Percentiles rank a stretch among this genome's conserved stretches.
These are phyloP conservation scores for Trichoderma sp. DNA, from an alignment of 2,329 filamentous ascomycete genomes.

Conservation along the genomic window DNA sequence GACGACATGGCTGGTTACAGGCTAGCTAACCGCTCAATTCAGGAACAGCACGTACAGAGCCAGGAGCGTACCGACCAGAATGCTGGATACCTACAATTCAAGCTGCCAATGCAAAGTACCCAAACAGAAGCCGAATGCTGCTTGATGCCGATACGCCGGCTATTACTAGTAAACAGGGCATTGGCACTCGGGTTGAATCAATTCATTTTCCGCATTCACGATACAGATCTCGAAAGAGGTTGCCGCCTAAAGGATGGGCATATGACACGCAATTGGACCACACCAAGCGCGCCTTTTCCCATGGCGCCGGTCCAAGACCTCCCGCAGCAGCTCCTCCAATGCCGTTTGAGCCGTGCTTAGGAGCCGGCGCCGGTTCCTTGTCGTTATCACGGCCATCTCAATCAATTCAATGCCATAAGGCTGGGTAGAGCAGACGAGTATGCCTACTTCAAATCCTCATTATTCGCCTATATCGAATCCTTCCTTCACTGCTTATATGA, in stretches of 20 bases:
- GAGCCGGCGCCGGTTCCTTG: slow-evolving; percentile 5
- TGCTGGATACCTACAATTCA: neutral
- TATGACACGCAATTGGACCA: slow-evolving; percentile 11
- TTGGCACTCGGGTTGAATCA: neutral
- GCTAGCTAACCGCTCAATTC: slow-evolving; percentile 11
- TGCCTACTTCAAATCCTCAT: neutral
- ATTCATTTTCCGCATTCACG: neutral
- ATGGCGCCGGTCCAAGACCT: neutral
- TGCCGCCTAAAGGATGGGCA: neutral
- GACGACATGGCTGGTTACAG: neutral
- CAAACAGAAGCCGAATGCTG: neutral
- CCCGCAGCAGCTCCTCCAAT: slow-evolving; percentile 20
- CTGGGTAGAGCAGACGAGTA: neutral
- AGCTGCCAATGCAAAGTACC: neutral
- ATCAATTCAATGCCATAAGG: neutral
- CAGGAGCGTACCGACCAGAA: neutral
- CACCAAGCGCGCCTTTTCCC: neutral
- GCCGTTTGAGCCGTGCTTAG: slow-evolving; percentile 19
- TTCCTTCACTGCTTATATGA: neutral
- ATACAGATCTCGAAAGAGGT: neutral
- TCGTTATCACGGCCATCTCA: neutral
- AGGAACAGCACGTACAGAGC: neutral
- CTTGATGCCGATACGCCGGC: neutral
- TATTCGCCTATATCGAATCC: neutral
- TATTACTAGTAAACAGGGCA: neutral